A percentile compares a stretch with the other conserved stretches of the same genome.
Conservation (phyloP, 805 yeast genomes). For the Pichia deserticola region DNA sequence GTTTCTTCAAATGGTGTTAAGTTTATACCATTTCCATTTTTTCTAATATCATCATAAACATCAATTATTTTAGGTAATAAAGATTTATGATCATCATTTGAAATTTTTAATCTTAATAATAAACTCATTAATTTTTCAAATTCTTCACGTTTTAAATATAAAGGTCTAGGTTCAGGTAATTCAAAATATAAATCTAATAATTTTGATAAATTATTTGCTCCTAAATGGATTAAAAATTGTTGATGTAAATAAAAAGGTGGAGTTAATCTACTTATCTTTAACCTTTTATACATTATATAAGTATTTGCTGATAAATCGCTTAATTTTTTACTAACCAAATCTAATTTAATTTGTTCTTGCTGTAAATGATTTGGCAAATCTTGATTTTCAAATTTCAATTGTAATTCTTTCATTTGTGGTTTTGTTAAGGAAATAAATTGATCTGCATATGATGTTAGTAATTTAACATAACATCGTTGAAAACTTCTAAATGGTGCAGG, state of each 20-base stretch:
- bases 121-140: slow-evolving; percentile 14
- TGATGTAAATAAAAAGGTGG: slow-evolving; percentile 17
- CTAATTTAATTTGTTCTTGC: slow-evolving; percentile 1
- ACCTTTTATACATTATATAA: slow-evolving; percentile 9
- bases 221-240: slow-evolving; percentile 10
- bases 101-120: slow-evolving; percentile 6
- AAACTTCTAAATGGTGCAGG: slow-evolving; percentile 3
- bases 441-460: slow-evolving; percentile 3
- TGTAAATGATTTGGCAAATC: not conserved
- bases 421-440: not conserved
- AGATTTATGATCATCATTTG: slow-evolving; percentile 7
- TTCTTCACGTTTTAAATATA: slow-evolving; percentile 13
- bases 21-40: slow-evolving; percentile 6
- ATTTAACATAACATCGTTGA: slow-evolving; percentile 3
- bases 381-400: not conserved
- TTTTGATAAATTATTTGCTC: slow-evolving; percentile 1
- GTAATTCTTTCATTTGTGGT: slow-evolving; percentile 1
- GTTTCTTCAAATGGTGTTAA: slow-evolving; percentile 13
- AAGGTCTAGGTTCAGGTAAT: slow-evolving; percentile 13
- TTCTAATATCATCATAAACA: slow-evolving; percentile 12
- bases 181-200: slow-evolving; percentile 16
- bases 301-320: slow-evolving; percentile 6
- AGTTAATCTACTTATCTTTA: slow-evolving; percentile 5
- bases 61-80: slow-evolving; percentile 7
- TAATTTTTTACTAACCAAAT: slow-evolving; percentile 4